Base-by-base conservation (phyloP, 495 filamentous ascomycete species). In the Penicillium riverlandense region DNA sequence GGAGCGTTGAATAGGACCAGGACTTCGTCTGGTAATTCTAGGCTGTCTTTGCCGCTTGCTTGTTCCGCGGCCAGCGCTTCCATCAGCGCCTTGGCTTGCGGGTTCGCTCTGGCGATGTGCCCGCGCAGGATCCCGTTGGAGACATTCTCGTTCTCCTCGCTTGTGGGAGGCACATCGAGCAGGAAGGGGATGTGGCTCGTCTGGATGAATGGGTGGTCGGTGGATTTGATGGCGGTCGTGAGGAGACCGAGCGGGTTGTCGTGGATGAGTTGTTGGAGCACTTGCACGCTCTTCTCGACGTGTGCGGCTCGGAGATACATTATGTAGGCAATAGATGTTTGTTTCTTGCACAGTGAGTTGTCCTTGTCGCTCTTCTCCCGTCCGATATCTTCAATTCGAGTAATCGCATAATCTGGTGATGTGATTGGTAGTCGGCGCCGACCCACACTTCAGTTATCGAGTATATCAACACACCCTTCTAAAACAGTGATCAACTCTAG, bases 131-230 rank as follows among this genome's bases (percentile, higher is more conserved):
- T 38, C 11, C 65, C 65, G 29, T 67, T 59, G 10, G 54, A 41
- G 11, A 48, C 48, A 6, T 54, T 50, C 0, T 59, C 62, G 37
- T 63, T 10, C 31, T 38, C 38, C 12, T 60, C 57, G 8, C 36
- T 44, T 14, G 15, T 44, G 0, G 34, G 31, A 15, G 53, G 45
- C 2, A 71, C 52, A 46, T 82, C 74, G 2, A 82, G 58, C n/a
- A 80, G 53, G 32, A 62, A 82, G 7, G 77, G 77, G 38, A 82
- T 74, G 51, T 80, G 76, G 41, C 67, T 78, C 31, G 58, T 65
- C 50, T 78, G 78, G 28, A 79, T 55, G 12, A 75, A 59, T 0
- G 73, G 63, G 43, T 69, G 61, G 0, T 44, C 15, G 0, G 61
- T 35, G 12, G 74, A 79, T 22, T 59, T 50, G 40, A 80, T 71